phyloP scores from a whole-genome alignment of 2,329 filamentous ascomycete genomes.

The Phialophora chinensis region DNA sequence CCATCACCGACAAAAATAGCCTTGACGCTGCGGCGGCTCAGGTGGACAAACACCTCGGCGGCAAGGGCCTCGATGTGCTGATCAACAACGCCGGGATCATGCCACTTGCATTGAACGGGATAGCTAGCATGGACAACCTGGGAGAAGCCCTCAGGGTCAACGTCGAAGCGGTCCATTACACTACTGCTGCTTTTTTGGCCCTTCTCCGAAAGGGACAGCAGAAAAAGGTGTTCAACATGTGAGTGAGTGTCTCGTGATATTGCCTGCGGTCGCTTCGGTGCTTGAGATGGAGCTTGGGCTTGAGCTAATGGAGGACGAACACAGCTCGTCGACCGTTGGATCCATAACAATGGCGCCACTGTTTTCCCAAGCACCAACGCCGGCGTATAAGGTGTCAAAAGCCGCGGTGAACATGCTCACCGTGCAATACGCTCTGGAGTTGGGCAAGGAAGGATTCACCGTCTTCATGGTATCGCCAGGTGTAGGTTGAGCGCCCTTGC shows the following conservation, averaged over 20 bases:
- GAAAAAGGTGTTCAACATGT: constrained; percentile 54
- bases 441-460: constrained; percentile 51
- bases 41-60: constrained; percentile 45
- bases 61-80: constrained; percentile 54
- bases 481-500: constrained; percentile 43
- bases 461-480: constrained; percentile 54
- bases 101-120: constrained; percentile 34
- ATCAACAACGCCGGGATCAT: constrained; percentile 54
- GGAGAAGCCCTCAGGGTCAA: constrained; percentile 50
- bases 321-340: constrained; percentile 49
- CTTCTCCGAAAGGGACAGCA: constrained; percentile 47
- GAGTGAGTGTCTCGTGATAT: constrained; percentile 41
- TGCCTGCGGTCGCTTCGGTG: background rate
- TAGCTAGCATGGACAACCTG: constrained; percentile 46
- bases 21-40: constrained; percentile 45
- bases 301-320: background rate
- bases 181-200: constrained; percentile 50
- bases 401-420: constrained; percentile 57
- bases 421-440: constrained; percentile 50
- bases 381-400: constrained; percentile 56
- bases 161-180: constrained; percentile 49
- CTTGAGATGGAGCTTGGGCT: background rate
- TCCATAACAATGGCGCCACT: constrained; percentile 46
- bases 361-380: constrained; percentile 40
- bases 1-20: constrained; percentile 46